Conservation (phyloP, 257 asterid genomes). For the Solanum lycopersicoides region DNA sequence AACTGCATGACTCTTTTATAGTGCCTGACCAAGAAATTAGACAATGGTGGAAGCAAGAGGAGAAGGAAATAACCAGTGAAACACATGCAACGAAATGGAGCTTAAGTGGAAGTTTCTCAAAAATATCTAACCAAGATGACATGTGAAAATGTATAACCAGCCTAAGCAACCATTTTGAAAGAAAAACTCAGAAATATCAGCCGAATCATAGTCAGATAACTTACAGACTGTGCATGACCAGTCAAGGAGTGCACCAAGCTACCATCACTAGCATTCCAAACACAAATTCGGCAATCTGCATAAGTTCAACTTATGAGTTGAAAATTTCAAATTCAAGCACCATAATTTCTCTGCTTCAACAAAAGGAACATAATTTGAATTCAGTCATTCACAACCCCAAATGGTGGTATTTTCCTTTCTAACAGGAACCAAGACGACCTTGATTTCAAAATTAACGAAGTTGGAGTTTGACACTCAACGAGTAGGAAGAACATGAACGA, state of each 20-base stretch:
- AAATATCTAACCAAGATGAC: background rate
- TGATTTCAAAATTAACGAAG: background rate
- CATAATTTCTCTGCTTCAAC: conserved; percentile 5
- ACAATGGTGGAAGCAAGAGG: background rate
- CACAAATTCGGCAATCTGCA: conserved; percentile 94
- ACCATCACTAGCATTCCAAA: conserved; percentile 97
- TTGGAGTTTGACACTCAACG: background rate
- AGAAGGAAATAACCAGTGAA: background rate
- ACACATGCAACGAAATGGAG: background rate
- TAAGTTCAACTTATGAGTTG: conserved; percentile 1
- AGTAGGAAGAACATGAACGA: background rate
- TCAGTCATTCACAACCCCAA: background rate
- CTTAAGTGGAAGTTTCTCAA: background rate
- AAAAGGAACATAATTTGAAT: background rate
- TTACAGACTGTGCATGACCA: conserved; percentile 82
- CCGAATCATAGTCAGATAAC: conserved; percentile 20
- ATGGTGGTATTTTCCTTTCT: background rate
- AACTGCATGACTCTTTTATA: background rate
- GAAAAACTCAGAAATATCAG: background rate
- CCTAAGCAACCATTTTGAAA: background rate
- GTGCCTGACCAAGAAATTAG: background rate
- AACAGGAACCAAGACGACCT: background rate
- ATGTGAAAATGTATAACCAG: background rate
- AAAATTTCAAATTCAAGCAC: conserved; percentile 4
- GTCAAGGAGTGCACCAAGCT: conserved; percentile 93